Conservation (phyloP, 208 protist genomes). For the Wallacemonas sp. region DNA sequence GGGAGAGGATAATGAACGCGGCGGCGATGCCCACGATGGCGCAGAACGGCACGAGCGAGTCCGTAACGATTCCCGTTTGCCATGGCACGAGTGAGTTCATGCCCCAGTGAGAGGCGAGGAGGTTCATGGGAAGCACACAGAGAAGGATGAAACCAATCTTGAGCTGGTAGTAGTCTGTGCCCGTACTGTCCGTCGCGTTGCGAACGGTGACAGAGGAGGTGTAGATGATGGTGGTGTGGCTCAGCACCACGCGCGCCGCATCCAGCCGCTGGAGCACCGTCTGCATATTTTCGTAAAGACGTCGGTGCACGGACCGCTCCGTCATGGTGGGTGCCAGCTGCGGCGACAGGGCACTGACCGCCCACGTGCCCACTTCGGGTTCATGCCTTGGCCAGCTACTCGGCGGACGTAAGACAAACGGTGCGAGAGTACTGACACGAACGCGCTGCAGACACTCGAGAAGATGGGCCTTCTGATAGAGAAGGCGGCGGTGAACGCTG, state of each 20-base stretch:
- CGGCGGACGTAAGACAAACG: slow-evolving; percentile 22
- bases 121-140: slow-evolving; percentile 44
- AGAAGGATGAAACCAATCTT: slow-evolving; percentile 45
- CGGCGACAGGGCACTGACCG: too few species aligned
- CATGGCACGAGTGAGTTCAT: slow-evolving; percentile 66
- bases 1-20: slow-evolving; percentile 12
- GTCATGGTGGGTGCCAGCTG: too few species aligned
- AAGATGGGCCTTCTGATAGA: slow-evolving; percentile 51
- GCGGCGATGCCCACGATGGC: slow-evolving; percentile 31
- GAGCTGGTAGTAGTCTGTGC: slow-evolving; percentile 49
- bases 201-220: slow-evolving; percentile 34
- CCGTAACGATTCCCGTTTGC: background rate
- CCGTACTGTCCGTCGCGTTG: slow-evolving; percentile 41
- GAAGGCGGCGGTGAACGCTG: slow-evolving; percentile 37
- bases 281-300: too few species aligned
- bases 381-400: too few species aligned
- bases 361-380: too few species aligned
- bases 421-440: slow-evolving; percentile 26
- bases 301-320: too few species aligned
- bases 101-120: slow-evolving; percentile 61
- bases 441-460: slow-evolving; percentile 34
- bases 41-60: slow-evolving; percentile 48
- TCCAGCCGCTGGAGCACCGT: slow-evolving; percentile 28
- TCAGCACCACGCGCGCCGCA: slow-evolving; percentile 36
- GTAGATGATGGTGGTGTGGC: slow-evolving; percentile 70